These are phyloP conservation scores for Chlorella ohadii DNA, from an alignment of 139 green algal genomes.

Conservation along the genomic window DNA sequence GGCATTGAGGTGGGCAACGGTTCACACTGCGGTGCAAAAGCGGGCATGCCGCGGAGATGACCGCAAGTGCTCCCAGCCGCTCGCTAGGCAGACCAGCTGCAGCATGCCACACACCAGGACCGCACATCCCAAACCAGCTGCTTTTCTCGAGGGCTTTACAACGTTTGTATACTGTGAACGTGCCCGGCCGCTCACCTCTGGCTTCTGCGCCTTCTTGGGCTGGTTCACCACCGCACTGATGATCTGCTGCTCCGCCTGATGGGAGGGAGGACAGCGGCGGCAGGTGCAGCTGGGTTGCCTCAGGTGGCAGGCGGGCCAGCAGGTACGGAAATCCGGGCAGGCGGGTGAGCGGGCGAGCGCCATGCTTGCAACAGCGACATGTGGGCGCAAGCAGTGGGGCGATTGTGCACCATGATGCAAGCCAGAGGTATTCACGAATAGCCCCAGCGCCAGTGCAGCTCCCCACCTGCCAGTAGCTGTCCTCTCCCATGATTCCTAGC, in stretches of 20 bases:
- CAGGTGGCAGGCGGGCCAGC: not conserved
- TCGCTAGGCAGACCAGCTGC: no score
- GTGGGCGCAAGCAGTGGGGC: no score
- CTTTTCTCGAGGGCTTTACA: no score
- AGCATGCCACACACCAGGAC: no score
- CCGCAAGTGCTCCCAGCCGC: no score
- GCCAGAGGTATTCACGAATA: not conserved
- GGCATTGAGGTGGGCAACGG: not conserved
- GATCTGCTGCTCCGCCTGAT: slow-evolving; percentile 9
- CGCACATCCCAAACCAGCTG: no score
- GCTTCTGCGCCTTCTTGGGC: not conserved
- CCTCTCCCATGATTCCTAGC: not conserved
- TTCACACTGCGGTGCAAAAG: no score
- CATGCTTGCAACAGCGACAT: no score
- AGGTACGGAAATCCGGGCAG: no score
- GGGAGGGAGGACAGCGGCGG: not conserved
- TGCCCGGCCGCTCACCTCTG: not conserved
- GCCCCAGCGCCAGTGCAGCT: not conserved
- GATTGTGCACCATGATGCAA: not conserved
- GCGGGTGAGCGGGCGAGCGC: no score
- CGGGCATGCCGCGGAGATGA: no score
- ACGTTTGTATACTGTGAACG: no score
- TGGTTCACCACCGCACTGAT: not conserved
- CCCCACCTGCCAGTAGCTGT: not conserved
- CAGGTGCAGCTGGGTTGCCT: not conserved